phyloP scores from a whole-genome alignment of 495 filamentous ascomycete species.

The Neurospora intermedia region DNA sequence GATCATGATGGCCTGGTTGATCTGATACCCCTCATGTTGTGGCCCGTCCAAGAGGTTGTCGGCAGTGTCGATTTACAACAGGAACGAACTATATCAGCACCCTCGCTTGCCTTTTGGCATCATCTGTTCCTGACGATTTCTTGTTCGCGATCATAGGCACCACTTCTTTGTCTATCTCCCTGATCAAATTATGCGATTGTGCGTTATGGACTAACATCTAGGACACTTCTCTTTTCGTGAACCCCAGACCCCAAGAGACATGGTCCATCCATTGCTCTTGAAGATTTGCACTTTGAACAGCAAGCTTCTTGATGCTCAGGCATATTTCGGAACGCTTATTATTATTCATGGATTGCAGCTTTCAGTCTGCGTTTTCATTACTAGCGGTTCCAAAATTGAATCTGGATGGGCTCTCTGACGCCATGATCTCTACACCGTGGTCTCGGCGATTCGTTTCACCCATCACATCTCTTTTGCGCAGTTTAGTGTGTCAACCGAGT shows the following conservation, averaged over 20 bases:
- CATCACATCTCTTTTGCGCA: constrained; percentile 22
- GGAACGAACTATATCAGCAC: constrained; percentile 12
- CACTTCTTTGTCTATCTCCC: neutral
- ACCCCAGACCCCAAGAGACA: neutral
- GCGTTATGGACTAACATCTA: neutral
- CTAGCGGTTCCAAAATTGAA: constrained; percentile 43
- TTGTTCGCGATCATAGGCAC: constrained; percentile 3
- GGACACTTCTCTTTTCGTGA: neutral
- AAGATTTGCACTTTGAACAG: neutral
- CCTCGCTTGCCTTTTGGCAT: neutral
- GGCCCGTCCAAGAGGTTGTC: constrained; percentile 3
- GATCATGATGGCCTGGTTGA: constrained; percentile 12
- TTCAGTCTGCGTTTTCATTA: constrained; percentile 40
- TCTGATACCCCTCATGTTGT: neutral
- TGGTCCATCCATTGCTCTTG: neutral
- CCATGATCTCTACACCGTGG: constrained; percentile 36
- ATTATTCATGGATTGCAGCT: constrained; percentile 42
- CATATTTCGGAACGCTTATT: constrained; percentile 27
- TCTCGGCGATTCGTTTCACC: constrained; percentile 53
- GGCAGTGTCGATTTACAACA: constrained; percentile 7
- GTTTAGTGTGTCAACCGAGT: neutral
- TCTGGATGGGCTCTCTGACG: constrained; percentile 50
- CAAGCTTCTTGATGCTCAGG: neutral
- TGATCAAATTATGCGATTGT: neutral
- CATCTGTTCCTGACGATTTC: neutral